phyloP scores from a whole-genome alignment of 345 rosid genomes.

The Eucalyptus grandis region DNA sequence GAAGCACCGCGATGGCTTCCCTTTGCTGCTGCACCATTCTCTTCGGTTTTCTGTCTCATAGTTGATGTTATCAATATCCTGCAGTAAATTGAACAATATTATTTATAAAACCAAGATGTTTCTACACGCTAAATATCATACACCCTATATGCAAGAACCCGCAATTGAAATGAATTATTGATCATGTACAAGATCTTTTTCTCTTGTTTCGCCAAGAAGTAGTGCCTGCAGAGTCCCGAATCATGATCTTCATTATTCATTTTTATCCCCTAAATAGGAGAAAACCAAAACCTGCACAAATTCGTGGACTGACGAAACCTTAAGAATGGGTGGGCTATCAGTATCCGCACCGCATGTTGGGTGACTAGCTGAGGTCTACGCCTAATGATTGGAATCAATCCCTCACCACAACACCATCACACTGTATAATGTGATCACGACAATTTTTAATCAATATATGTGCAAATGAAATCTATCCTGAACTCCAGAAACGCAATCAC shows the following conservation, averaged over 20 bases:
- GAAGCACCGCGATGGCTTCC: conserved; percentile 76
- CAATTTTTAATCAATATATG: not conserved
- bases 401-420: not conserved
- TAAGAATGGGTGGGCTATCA: not conserved
- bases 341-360: not conserved
- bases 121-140: not conserved
- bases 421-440: not conserved
- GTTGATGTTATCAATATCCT: conserved; percentile 77
- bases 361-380: not conserved
- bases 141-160: not conserved
- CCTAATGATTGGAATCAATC: not conserved
- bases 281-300: not conserved
- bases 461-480: not conserved
- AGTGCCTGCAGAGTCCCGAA: not conserved
- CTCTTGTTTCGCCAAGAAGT: not conserved
- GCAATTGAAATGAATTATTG: not conserved
- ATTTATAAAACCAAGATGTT: not conserved
- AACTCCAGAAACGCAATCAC: not conserved
- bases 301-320: not conserved
- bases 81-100: not conserved
- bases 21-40: conserved; percentile 96
- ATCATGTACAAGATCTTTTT: not conserved
- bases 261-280: not conserved
- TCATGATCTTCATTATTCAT: not conserved
- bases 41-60: conserved; percentile 79